Evolutionary conservation across 2,329 filamentous ascomycete genomes (phyloP).

Genomic region (Fusarium incarnatum): DNA sequence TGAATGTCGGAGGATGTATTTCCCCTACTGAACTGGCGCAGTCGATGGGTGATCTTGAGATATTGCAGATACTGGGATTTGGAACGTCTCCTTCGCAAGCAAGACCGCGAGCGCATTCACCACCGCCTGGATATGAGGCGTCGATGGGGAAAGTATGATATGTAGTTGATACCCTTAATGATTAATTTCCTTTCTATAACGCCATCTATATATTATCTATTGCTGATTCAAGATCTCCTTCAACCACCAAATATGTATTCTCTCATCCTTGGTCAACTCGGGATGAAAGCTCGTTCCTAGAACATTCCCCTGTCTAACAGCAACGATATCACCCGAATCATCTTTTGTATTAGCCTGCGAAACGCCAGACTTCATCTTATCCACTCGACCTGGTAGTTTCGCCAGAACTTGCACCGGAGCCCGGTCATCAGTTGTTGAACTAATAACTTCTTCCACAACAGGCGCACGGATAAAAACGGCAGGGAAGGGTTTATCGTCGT

Average conservation of each 20-base stretch:
- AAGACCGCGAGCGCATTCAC: slow-evolving; percentile 30
- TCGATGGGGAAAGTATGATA: slow-evolving; percentile 25
- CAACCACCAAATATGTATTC: slow-evolving; percentile 96
- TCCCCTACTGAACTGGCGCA: slow-evolving; percentile 43
- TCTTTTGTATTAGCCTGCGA: slow-evolving; percentile 54
- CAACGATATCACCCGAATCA: slow-evolving; percentile 81
- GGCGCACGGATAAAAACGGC: slow-evolving; percentile 95
- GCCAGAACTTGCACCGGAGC: slow-evolving; percentile 63
- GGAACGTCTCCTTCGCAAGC: slow-evolving; percentile 1
- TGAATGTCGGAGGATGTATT: slow-evolving; percentile 30
- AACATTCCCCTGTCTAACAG: slow-evolving; percentile 89
- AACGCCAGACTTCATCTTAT: slow-evolving; percentile 54
- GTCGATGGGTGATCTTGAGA: slow-evolving; percentile 42
- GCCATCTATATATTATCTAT: slow-evolving; percentile 28
- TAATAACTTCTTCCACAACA: slow-evolving; percentile 84
- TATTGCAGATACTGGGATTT: slow-evolving; percentile 44
- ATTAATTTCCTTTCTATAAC: slow-evolving; percentile 21
- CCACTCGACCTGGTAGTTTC: slow-evolving; percentile 57
- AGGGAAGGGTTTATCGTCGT: slow-evolving; percentile 65
- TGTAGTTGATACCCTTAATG: slow-evolving; percentile 18
- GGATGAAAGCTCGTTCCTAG: slow-evolving; percentile 97
- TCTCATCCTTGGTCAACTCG: slow-evolving; percentile 86
- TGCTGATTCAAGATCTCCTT: slow-evolving; percentile 63
- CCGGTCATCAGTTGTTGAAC: slow-evolving; percentile 45
- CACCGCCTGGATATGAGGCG: slow-evolving; percentile 41